A percentile compares a stretch with the other conserved stretches of the same genome.
Conservation (phyloP, 75 land plant species). For the Pinus taeda region DNA sequence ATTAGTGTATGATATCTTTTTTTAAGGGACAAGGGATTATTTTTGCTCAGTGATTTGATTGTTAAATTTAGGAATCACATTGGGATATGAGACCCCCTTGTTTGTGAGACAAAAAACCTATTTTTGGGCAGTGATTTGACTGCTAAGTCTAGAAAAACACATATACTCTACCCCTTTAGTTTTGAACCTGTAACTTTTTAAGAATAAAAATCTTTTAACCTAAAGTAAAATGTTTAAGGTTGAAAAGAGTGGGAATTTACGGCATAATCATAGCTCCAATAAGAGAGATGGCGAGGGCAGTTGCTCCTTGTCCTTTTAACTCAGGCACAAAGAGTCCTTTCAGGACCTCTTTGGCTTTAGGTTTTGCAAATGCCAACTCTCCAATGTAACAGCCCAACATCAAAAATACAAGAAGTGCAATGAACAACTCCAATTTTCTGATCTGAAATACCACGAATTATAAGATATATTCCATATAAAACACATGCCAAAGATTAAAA, state of each 20-base stretch:
- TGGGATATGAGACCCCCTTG: too few species aligned
- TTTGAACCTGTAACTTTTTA: not conserved
- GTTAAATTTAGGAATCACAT: too few species aligned
- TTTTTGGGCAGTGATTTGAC: too few species aligned
- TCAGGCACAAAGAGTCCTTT: conserved; percentile 65
- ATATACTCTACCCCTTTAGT: too few species aligned
- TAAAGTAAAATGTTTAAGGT: not conserved
- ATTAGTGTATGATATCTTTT: too few species aligned
- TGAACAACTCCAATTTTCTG: conserved; percentile 63
- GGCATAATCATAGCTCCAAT: conserved; percentile 86
- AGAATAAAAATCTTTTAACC: not conserved
- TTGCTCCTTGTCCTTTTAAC: conserved; percentile 51
- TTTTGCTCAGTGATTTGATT: too few species aligned
- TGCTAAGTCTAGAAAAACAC: too few species aligned
- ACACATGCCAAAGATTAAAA: too few species aligned
- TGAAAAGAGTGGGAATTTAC: conserved; percentile 20
- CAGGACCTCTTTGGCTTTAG: conserved; percentile 45
- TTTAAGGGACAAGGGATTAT: too few species aligned
- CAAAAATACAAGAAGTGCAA: conserved; percentile 48
- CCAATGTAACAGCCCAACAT: conserved; percentile 66
- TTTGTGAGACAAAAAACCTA: too few species aligned
- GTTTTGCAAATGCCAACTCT: conserved; percentile 62
- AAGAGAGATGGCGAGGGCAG: conserved; percentile 68
- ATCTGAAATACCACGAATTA: conserved; percentile 15
- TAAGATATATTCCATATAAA: too few species aligned